phyloP scores from a whole-genome alignment of 257 asterid genomes.

The Misopates orontium region DNA sequence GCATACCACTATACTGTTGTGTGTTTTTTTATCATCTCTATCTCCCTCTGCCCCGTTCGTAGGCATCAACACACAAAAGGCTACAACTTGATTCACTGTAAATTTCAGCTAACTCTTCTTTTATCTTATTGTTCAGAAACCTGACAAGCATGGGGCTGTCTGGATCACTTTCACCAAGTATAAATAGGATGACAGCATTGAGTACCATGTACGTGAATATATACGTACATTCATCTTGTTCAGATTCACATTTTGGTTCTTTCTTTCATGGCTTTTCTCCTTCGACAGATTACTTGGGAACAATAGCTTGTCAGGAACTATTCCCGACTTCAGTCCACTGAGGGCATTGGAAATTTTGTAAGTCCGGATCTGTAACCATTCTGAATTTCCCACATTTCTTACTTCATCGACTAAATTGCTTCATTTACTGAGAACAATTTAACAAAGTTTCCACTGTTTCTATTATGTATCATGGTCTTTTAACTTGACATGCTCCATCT shows the following conservation, averaged over 20 bases:
- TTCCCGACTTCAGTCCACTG: slow-evolving; percentile 73
- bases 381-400: neutral
- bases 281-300: slow-evolving; percentile 71
- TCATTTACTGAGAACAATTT: neutral
- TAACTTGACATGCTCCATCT: slow-evolving; percentile 14
- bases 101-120: slow-evolving; percentile 2
- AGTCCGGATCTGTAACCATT: slow-evolving; percentile 35
- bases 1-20: neutral
- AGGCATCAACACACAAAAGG: no score
- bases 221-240: neutral
- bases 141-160: slow-evolving; percentile 70
- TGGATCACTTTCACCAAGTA: slow-evolving; percentile 69
- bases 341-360: slow-evolving; percentile 64
- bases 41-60: neutral
- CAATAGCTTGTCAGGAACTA: slow-evolving; percentile 70
- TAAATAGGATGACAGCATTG: slow-evolving; percentile 75
- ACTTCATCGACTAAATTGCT: neutral
- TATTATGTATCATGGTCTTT: neutral
- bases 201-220: slow-evolving; percentile 60
- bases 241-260: neutral
- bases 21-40: neutral
- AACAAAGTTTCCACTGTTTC: neutral
- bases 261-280: slow-evolving; percentile 17
- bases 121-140: slow-evolving; percentile 50
- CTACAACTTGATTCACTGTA: neutral